phyloP scores from a whole-genome alignment of 2,329 filamentous ascomycete genomes.

The Ascomycota sp. region DNA sequence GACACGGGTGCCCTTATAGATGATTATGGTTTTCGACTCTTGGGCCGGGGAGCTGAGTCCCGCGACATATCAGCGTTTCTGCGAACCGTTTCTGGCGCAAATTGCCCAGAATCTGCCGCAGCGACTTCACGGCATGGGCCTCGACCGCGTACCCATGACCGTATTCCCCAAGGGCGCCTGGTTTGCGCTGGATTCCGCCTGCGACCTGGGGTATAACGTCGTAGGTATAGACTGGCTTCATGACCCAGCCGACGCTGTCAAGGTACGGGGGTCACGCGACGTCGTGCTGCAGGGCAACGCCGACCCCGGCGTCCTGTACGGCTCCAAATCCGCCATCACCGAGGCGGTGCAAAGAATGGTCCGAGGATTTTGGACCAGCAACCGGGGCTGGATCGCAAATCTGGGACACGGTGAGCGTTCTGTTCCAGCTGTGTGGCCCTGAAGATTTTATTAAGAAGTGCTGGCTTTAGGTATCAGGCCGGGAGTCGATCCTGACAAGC shows the following conservation, averaged over 20 bases:
- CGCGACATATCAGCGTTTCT: conserved; percentile 61
- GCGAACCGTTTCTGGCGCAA: conserved; percentile 66
- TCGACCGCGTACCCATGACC: conserved; percentile 81
- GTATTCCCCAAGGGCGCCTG: conserved; percentile 97
- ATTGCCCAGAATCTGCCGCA: conserved; percentile 66
- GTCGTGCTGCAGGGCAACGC: conserved; percentile 86
- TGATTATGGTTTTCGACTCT: conserved; percentile 93
- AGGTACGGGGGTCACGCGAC: conserved; percentile 52
- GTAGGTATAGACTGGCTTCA: conserved; percentile 92
- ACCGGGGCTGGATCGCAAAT: conserved; percentile 92
- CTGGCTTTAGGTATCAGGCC: conserved; percentile 90
- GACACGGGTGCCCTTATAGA: too few species aligned
- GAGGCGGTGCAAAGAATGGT: conserved; percentile 72
- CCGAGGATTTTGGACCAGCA: conserved; percentile 56
- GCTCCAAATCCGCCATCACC: conserved; percentile 62
- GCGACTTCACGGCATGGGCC: conserved; percentile 49
- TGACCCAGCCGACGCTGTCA: conserved; percentile 66
- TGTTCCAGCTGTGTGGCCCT: too few species aligned
- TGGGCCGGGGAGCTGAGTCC: conserved; percentile 93
- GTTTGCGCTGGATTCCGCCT: conserved; percentile 78
- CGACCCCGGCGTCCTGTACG: conserved; percentile 84
- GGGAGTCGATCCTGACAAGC: conserved; percentile 77
- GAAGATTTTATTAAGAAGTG: too few species aligned
- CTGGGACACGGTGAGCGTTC: conserved; percentile 63
- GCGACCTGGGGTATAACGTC: conserved; percentile 77